A percentile compares a stretch with the other conserved stretches of the same genome.
These are phyloP conservation scores for Mycena polygramma DNA, from an alignment of 768 basidiomycete species.

Conservation along the genomic window DNA sequence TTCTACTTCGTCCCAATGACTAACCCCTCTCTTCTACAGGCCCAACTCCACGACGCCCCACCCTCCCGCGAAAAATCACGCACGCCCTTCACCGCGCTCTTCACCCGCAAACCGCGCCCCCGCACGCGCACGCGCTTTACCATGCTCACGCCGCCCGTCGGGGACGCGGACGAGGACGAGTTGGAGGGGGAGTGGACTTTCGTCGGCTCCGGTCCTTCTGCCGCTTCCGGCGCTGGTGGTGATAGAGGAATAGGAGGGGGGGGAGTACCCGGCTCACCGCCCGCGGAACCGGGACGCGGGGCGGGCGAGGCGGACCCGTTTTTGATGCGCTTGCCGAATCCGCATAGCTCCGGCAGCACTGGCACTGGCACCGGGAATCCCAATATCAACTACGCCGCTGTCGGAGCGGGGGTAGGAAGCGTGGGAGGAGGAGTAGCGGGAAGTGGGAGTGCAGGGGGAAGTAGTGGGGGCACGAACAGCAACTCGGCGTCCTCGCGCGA, in stretches of 20 bases:
- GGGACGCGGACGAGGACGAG: background rate
- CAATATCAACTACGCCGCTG: background rate
- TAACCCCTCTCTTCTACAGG: background rate
- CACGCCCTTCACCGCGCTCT: constrained; percentile 29
- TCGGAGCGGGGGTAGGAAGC: background rate
- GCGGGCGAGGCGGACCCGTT: constrained; percentile 35
- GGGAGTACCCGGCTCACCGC: no score
- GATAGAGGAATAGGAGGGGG: no score
- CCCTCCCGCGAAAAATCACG: constrained; percentile 7
- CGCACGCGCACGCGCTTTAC: constrained; percentile 36
- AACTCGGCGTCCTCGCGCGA: constrained; percentile 28
- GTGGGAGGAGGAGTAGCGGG: no score
- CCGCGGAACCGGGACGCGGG: constrained; percentile 18
- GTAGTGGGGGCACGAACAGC: background rate
- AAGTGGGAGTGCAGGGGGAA: background rate
- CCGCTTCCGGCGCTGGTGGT: no score
- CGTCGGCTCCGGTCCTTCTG: constrained; percentile 1
- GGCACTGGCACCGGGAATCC: background rate
- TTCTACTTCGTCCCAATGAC: background rate
- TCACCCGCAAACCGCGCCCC: constrained; percentile 20
- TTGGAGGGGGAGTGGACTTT: constrained; percentile 32
- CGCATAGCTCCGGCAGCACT: constrained; percentile 3
- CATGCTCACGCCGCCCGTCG: constrained; percentile 31
- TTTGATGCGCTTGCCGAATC: constrained; percentile 30
- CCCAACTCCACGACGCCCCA: background rate